These are phyloP conservation scores for Cryphonectria radicalis DNA, from an alignment of 2,329 filamentous ascomycete genomes.

Conservation along the genomic window DNA sequence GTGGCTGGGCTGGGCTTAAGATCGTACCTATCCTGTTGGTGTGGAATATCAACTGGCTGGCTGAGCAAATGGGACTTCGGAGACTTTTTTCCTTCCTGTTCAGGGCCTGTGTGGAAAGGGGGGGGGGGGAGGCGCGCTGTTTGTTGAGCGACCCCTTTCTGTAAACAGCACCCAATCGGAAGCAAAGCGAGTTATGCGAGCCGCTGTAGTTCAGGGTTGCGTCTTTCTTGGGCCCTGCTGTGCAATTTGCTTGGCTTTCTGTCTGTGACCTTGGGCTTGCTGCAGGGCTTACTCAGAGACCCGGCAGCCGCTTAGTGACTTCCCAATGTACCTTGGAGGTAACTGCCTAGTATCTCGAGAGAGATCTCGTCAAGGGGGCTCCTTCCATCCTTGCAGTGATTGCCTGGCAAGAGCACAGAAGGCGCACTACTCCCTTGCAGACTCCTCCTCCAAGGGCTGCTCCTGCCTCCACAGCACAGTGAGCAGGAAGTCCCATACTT, in stretches of 20 bases:
- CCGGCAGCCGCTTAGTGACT: background rate
- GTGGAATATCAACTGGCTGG: background rate
- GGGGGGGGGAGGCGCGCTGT: background rate
- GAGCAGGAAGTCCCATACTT: background rate
- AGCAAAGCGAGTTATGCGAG: slow-evolving; percentile 1
- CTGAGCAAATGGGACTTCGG: background rate
- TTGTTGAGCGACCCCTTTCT: no score
- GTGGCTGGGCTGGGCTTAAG: background rate
- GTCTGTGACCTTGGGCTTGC: background rate
- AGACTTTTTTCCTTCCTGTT: background rate
- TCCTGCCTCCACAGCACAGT: background rate
- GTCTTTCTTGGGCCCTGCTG: background rate
- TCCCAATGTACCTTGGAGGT: background rate
- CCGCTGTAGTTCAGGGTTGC: background rate
- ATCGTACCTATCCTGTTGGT: background rate
- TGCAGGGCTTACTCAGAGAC: slow-evolving; percentile 15
- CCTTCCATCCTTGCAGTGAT: background rate
- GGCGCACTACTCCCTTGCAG: background rate
- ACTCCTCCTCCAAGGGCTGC: background rate
- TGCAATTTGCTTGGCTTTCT: background rate
- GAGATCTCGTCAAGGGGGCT: background rate
- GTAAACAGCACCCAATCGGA: slow-evolving; percentile 3
- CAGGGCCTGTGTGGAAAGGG: background rate
- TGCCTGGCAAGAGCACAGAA: background rate
- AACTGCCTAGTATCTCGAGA: background rate